These are phyloP conservation scores for Dryas octopetala DNA, from an alignment of 306 rosid species.

Conservation along the genomic window DNA sequence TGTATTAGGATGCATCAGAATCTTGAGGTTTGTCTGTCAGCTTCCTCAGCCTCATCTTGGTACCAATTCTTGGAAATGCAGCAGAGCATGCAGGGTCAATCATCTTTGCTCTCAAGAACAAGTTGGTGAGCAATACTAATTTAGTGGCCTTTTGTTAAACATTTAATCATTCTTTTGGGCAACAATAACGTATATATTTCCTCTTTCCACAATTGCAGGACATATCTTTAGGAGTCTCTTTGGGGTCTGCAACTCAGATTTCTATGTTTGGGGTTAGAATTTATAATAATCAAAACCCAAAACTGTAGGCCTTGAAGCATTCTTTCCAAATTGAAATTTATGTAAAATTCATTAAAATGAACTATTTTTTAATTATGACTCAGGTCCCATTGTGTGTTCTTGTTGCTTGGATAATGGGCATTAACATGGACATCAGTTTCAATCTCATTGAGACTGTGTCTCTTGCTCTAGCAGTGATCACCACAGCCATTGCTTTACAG, in stretches of 20 bases:
- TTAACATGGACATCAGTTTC: slow-evolving; percentile 70
- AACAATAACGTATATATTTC: neutral
- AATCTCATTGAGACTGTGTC: slow-evolving; percentile 77
- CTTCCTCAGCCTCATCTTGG: slow-evolving; percentile 79
- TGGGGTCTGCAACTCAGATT: slow-evolving; percentile 93
- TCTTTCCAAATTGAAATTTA: neutral
- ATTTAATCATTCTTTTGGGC: neutral
- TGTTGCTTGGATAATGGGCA: slow-evolving; percentile 74
- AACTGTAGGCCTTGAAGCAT: neutral
- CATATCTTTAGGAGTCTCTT: slow-evolving; percentile 77
- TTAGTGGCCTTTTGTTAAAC: neutral
- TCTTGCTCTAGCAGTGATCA: slow-evolving; percentile 69
- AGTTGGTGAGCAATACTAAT: slow-evolving; percentile 50
- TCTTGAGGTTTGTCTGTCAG: slow-evolving; percentile 83
- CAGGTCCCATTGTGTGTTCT: slow-evolving; percentile 80
- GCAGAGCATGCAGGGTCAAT: slow-evolving; percentile 95
- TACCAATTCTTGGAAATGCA: slow-evolving; percentile 92
- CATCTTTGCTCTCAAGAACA: slow-evolving; percentile 88
- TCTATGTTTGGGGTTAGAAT: slow-evolving; percentile 67
- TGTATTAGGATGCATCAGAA: slow-evolving; percentile 68
- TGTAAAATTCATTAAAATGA: neutral
- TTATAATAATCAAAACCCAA: neutral
- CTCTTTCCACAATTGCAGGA: slow-evolving; percentile 49
- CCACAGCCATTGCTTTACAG: slow-evolving; percentile 64
- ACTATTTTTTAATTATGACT: neutral